phyloP scores from a whole-genome alignment of 345 rosid species.

The Aquilaria malaccensis region DNA sequence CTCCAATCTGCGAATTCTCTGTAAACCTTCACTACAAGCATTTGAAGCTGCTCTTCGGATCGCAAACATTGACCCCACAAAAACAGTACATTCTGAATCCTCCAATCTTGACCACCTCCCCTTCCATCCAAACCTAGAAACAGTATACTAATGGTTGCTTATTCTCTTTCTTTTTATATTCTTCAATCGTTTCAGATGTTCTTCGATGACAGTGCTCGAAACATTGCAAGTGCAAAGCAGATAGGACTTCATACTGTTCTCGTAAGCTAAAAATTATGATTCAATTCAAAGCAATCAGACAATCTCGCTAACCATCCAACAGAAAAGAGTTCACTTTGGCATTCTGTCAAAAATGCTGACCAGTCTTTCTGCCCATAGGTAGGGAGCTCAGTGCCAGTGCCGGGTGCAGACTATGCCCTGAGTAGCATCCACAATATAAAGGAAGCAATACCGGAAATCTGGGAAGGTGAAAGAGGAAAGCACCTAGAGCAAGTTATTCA shows the following conservation, averaged over 20 bases:
- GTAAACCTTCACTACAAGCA: constrained; percentile 68
- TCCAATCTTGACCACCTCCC: background rate
- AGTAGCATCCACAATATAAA: constrained; percentile 76
- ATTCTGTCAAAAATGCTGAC: background rate
- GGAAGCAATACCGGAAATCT: constrained; percentile 75
- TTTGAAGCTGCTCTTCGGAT: constrained; percentile 57
- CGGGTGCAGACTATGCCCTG: constrained; percentile 77
- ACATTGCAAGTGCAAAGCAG: constrained; percentile 70
- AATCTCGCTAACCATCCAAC: background rate
- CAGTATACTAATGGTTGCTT: background rate
- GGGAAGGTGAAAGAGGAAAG: constrained; percentile 54
- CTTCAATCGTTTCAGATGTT: constrained; percentile 40
- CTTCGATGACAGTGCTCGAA: constrained; percentile 83
- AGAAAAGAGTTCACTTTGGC: background rate
- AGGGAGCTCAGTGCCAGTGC: constrained; percentile 53
- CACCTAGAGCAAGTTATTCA: constrained; percentile 55
- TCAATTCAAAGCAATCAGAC: background rate
- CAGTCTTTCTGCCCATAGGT: constrained; percentile 33
- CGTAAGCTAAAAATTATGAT: constrained; percentile 25
- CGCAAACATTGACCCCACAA: constrained; percentile 53
- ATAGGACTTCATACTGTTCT: constrained; percentile 70
- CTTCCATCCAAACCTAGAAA: background rate
- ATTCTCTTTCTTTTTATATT: background rate
- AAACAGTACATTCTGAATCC: constrained; percentile 42
- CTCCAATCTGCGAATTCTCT: constrained; percentile 33